phyloP scores from a whole-genome alignment of 1,139 yeast species.

The Komagataea norvegica region DNA sequence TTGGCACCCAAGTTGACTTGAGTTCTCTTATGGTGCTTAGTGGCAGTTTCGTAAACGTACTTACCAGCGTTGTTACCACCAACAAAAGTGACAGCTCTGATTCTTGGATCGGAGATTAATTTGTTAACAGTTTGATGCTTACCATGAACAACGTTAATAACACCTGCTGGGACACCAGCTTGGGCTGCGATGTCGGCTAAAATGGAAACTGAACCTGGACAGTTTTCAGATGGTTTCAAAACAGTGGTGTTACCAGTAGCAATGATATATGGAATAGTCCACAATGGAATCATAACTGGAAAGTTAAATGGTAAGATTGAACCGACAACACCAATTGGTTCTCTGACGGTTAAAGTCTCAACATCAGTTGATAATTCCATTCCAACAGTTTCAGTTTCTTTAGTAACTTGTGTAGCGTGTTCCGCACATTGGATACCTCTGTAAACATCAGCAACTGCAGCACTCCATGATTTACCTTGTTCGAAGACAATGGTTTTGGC shows the following conservation, averaged over 20 bases:
- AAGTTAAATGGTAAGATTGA: constrained; percentile 71
- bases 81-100: constrained; percentile 60
- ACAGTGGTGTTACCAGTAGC: constrained; percentile 78
- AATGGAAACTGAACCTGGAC: constrained; percentile 76
- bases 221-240: constrained; percentile 73
- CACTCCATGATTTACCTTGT: constrained; percentile 77
- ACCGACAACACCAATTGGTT: constrained; percentile 59
- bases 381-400: constrained; percentile 59
- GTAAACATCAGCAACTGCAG: constrained; percentile 75
- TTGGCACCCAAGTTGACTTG: constrained; percentile 31
- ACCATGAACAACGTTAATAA: constrained; percentile 71
- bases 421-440: constrained; percentile 83
- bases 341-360: constrained; percentile 76
- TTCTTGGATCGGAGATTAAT: constrained; percentile 68
- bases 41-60: constrained; percentile 28
- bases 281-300: constrained; percentile 84
- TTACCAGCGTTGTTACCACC: constrained; percentile 32
- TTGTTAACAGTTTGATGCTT: constrained; percentile 72
- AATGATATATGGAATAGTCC: constrained; percentile 73
- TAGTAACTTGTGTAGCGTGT: constrained; percentile 52
- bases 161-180: constrained; percentile 81
- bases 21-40: constrained; percentile 27
- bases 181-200: constrained; percentile 69
- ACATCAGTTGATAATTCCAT: constrained; percentile 70
- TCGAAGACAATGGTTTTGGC: constrained; percentile 72